Evolutionary conservation across 2,329 filamentous ascomycete species (phyloP), one percentile per base, ranked within the genome.

Genomic region (Penicillium occitanis): DNA sequence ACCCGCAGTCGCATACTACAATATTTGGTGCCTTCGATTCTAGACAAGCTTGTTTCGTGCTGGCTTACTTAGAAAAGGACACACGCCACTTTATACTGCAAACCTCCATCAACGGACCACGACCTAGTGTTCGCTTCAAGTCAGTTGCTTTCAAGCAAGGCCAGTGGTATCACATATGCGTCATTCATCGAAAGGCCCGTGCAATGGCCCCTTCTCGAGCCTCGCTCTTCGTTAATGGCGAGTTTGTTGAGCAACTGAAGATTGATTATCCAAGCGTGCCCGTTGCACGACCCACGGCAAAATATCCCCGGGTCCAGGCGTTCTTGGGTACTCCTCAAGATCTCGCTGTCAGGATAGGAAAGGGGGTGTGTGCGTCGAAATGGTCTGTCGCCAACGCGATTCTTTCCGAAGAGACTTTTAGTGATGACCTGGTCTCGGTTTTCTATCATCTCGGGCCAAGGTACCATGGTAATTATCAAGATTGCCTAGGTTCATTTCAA

Each of bases 391-490:
- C 93, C 30, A 93, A 91, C 59, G 93, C 93, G 0, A 91, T 97
- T 76, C 82, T 99, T 5, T 93, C 97, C 68, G 90, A 94, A 66
- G 92, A 97, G 67, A 87, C 89, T 0, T 82, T 97, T 42, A 97
- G 92, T 67, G 94, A 98, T 74, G 95, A 99, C 76, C 86, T 96
- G 67, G 84, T 99, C 64, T 90, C 94, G 13, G 95, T 99, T 0
- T 92, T 97, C 73, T 92, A 90, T 75, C 91, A 93, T 60, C 88
- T 99, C 19, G 94, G 95, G 0, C 91, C 93, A 28, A 88, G 92
- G 58, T 99, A 99, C 72, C 90, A 92, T 73, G 95, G 95, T 17
- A 99, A 99, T 75, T 97, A 96, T 71, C 95, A 99, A 78, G 95
- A 99, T 74, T 95, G 92, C 71, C 85, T 99, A 14, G 95, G 96